phyloP scores from a whole-genome alignment of 306 rosid species.

The Mimosa bimucronata region DNA sequence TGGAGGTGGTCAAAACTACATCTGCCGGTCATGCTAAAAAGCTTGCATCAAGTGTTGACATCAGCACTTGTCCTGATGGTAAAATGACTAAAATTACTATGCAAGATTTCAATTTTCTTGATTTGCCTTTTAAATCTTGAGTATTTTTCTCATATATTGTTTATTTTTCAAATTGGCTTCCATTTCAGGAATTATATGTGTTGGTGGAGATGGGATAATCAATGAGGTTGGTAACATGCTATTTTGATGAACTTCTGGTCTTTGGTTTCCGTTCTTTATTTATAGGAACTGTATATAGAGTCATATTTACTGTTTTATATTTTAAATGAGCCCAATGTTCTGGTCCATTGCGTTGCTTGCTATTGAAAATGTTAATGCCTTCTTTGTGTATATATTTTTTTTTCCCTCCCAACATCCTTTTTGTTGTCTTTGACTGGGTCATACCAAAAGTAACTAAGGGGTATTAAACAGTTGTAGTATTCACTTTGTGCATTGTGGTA shows the following conservation, averaged over 20 bases:
- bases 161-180: slow-evolving; percentile 22
- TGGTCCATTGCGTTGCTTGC: slow-evolving; percentile 28
- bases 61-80: slow-evolving; percentile 96
- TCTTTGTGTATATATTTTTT: neutral
- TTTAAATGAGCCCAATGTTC: slow-evolving; percentile 2
- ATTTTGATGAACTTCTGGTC: slow-evolving; percentile 7
- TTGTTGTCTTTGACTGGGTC: slow-evolving; percentile 14
- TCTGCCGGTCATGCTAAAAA: slow-evolving; percentile 91
- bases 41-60: slow-evolving; percentile 92
- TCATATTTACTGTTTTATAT: neutral
- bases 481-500: slow-evolving; percentile 21
- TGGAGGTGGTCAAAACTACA: slow-evolving; percentile 93
- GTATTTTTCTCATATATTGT: slow-evolving; percentile 37
- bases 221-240: slow-evolving; percentile 79
- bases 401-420: neutral
- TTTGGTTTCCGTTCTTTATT: slow-evolving; percentile 31
- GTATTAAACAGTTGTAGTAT: neutral
- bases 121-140: slow-evolving; percentile 32
- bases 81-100: slow-evolving; percentile 42
- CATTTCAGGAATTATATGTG: slow-evolving; percentile 91
- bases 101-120: slow-evolving; percentile 29
- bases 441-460: slow-evolving; percentile 18
- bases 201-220: slow-evolving; percentile 98
- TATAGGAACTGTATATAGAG: neutral
- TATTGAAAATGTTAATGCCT: neutral